Evolutionary conservation across 2,329 filamentous ascomycete species (phyloP), one percentile per base, ranked within the genome.

Genomic region (Lizonia empirigonia): DNA sequence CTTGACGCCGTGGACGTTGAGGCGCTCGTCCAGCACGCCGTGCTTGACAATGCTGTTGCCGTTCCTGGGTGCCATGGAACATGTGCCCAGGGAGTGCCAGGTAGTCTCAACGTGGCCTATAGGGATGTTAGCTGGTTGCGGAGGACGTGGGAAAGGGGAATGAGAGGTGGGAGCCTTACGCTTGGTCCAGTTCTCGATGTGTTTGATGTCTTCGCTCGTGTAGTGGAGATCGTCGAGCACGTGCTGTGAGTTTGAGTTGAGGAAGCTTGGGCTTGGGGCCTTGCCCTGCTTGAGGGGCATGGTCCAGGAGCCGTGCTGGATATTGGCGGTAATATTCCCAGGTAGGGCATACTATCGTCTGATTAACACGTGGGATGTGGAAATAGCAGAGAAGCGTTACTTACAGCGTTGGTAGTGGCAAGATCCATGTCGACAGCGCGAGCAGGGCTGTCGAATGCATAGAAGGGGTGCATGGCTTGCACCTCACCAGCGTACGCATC

Each of bases 11-110:
- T 91, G 86, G 3, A 91, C 88, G 60, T 90, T 91, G 48, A 91
- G 80, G 53, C 88, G 83, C 73, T 90, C 87, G 67, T 91, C 88
- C 29, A 91, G 75, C 0, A 91, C 88, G 53, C 88, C 88, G 64
- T 91, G 87, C 76, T 88, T 89, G 71, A 91, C 88, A 65, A 92
- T 89, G 64, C 82, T 86, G 77, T 91, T 92, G 53, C 89, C 89
- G 65, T 90, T 82, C 53, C 76, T 81, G 4, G 89, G 89, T 0
- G 87, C 88, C 87, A 91, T 91, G 44, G 85, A 89, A 76, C 87
- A 90, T 1, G 88, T 91, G 30, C 82, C 80, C 6, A 84, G 77
- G 15, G 75, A 74, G 76, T 90, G 87, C 87, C 87, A 89, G 29
- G 88, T 91, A 40, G 85, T 90, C 75, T 91, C 88, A 39, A 88